phyloP scores from a whole-genome alignment of 1,284 basidiomycete species.

The Sanghuangporus sanghuang region DNA sequence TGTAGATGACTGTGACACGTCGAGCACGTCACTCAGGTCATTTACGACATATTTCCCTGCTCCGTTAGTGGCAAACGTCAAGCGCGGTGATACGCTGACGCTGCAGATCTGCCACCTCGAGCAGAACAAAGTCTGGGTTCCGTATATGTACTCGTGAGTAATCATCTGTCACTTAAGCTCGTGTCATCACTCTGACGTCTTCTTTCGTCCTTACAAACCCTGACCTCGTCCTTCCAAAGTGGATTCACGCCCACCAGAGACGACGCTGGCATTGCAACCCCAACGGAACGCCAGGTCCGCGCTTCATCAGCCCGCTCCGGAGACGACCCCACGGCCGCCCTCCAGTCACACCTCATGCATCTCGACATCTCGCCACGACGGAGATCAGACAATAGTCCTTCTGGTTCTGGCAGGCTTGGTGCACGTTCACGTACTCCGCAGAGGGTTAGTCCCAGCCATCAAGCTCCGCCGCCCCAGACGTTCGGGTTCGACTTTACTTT shows the following conservation, averaged over 20 bases:
- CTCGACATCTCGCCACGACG: conserved; percentile 12
- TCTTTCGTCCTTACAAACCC: too few relatives aligned
- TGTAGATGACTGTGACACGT: conserved; percentile 12
- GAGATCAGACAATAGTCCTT: not conserved
- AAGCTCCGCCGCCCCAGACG: not conserved
- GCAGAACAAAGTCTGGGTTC: conserved; percentile 16
- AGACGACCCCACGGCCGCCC: not conserved
- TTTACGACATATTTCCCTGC: conserved; percentile 17
- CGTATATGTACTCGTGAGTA: conserved; percentile 19
- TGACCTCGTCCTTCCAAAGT: not conserved
- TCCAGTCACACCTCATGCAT: conserved; percentile 11
- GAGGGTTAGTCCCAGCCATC: not conserved
- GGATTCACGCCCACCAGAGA: conserved; percentile 18
- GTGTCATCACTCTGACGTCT: not conserved
- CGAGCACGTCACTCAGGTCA: conserved; percentile 14
- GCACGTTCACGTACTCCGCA: conserved; percentile 15
- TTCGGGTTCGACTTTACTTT: conserved; percentile 16
- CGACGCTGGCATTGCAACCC: conserved; percentile 14
- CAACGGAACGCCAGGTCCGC: conserved; percentile 13
- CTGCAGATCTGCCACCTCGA: conserved; percentile 19
- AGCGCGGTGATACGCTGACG: conserved; percentile 16
- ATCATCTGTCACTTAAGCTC: not conserved
- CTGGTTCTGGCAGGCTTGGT: not conserved
- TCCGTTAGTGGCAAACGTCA: conserved; percentile 10
- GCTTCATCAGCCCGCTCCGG: not conserved